Base-by-base conservation (phyloP, 495 filamentous ascomycete species). In the Lasiosphaeris hirsuta region DNA sequence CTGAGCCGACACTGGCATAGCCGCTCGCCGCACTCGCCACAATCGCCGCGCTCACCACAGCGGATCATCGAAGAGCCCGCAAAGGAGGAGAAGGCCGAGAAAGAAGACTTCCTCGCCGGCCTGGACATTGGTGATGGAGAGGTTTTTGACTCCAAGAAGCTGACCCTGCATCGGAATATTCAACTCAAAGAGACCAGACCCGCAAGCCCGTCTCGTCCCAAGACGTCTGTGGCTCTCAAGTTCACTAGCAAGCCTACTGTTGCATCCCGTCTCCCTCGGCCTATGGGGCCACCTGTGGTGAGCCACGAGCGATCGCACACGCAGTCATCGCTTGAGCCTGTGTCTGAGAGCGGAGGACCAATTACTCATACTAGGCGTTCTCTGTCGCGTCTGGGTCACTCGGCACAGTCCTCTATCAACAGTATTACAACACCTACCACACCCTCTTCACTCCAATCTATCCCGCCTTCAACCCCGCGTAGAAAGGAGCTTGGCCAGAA, bases 101-200 rank as follows among this genome's bases (percentile, higher is more conserved):
- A 85, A 48, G 92, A 96, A 19, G 92, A 96, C 66, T 91, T 96
- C 66, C 82, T 97, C 53, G 81, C 87, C 36, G 95, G 86, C 18
- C 81, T 98, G 63, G 95, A 97, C 46, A 82, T 97, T 69, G 91
- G 90, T 19, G 83, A 87, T 64, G 90, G 84, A 4, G 87, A 91
- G 62, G 80, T 89, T 11, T 92, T 97, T 62, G 83, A 88, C 62
- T 82, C 88, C 10, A 81, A 76, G 53, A 96, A 94, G 67, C 76
- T 88, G 13, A 89, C 88, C 9, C 73, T 96, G n/a, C 95, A 98
- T 67, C 91, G 90, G 46, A 97, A 98, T 63, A 81, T 98, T 58
- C 93, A 93, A 70, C 82, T 92, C 64, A 96, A 92, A 64, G 80
- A 82, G 60, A 71, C 78, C 57, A 78, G 82, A 44, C 81, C 86